Evolutionary conservation across 805 yeast species (phyloP).

Genomic region (Saccharomycopsis sp.): DNA sequence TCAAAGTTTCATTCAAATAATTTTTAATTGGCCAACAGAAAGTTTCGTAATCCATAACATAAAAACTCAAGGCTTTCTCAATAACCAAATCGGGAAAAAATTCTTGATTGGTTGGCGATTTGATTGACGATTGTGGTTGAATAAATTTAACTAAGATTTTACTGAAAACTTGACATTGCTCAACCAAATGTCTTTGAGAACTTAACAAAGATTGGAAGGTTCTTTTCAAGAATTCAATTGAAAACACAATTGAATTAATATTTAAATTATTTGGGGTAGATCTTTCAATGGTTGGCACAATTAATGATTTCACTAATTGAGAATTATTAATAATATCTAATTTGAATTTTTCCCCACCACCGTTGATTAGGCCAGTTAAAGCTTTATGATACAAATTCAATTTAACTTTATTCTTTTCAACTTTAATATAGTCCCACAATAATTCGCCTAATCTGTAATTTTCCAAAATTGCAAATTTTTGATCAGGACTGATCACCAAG

Average conservation of each 20-base stretch:
- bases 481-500: too few species aligned
- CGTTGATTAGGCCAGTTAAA: too few species aligned
- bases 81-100: background rate
- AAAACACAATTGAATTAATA: background rate
- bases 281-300: background rate
- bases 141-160: background rate
- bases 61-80: background rate
- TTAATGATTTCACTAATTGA: background rate
- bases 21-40: slow-evolving; percentile 1
- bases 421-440: too few species aligned
- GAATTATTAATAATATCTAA: background rate
- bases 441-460: too few species aligned
- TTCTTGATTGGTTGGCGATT: too few species aligned
- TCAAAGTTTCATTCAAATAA: background rate
- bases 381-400: too few species aligned
- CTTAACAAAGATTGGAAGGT: background rate
- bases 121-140: background rate
- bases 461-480: too few species aligned
- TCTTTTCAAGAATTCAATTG: background rate
- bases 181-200: background rate
- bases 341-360: background rate
- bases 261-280: background rate
- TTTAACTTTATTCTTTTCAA: too few species aligned
- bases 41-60: background rate
- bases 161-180: background rate